Conservation (phyloP, 2,329 filamentous ascomycete genomes). For the Talaromyces marneffei region DNA sequence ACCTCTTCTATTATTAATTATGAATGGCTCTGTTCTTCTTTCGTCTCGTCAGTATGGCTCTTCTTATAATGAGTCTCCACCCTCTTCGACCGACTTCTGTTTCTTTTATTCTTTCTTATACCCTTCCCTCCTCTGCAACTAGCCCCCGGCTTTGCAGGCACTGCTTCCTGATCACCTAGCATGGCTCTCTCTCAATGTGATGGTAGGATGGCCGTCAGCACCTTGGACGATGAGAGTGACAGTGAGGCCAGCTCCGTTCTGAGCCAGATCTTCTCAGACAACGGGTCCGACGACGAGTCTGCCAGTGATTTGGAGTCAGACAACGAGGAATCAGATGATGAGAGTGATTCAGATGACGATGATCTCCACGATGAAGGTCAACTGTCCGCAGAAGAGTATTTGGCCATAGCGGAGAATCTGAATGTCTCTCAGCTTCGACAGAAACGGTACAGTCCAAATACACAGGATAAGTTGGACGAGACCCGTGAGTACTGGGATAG, state of each 20-base stretch:
- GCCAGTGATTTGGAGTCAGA: not conserved
- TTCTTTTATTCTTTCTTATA: not conserved
- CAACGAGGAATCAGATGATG: constrained; percentile 11
- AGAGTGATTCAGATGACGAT: constrained; percentile 14
- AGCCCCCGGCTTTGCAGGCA: not conserved
- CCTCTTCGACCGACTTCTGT: not conserved
- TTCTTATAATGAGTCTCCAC: not conserved
- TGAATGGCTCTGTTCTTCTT: too few relatives aligned
- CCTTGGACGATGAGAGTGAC: constrained; percentile 17
- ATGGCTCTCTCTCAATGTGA: too few relatives aligned
- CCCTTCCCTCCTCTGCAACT: not conserved
- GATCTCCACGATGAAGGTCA: constrained; percentile 11
- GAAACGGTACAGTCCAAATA: constrained; percentile 24
- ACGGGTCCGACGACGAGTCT: too few relatives aligned
- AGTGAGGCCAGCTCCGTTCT: constrained; percentile 19
- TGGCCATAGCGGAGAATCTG: constrained; percentile 21
- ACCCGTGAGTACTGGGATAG: constrained; percentile 23
- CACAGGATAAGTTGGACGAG: constrained; percentile 24
- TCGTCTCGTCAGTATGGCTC: too few relatives aligned
- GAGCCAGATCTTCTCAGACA: constrained; percentile 14
- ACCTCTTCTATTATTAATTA: too few relatives aligned
- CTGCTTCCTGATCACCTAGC: not conserved
- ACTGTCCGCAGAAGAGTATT: constrained; percentile 17
- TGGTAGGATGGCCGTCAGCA: not conserved
- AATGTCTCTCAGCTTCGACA: constrained; percentile 24